These are phyloP conservation scores for Sporothrix inflata DNA, from an alignment of 2,329 filamentous ascomycete species.

Conservation along the genomic window DNA sequence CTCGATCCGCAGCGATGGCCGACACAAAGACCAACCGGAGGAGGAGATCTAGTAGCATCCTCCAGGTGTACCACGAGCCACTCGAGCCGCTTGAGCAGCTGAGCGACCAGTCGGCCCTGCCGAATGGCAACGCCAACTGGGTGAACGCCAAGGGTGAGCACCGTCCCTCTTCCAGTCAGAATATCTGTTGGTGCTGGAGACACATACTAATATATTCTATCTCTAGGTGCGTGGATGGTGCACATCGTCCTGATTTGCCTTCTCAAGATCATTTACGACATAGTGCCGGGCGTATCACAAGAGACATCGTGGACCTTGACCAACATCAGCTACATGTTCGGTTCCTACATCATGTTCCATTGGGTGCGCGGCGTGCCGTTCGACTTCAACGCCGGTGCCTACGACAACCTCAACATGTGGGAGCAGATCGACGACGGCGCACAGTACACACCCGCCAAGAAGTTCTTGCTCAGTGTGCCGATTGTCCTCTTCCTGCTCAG, in stretches of 20 bases:
- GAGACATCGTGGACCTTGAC: conserved; percentile 98
- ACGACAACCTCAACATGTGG: conserved; percentile 99
- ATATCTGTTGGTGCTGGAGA: not conserved
- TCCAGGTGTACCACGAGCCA: conserved; percentile 91
- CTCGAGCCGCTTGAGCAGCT: conserved; percentile 96
- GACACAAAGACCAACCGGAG: conserved; percentile 73
- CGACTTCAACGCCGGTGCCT: conserved; percentile 97
- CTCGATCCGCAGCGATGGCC: conserved; percentile 60
- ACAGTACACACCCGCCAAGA: conserved; percentile 98
- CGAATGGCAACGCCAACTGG: conserved; percentile 98
- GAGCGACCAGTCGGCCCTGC: conserved; percentile 91
- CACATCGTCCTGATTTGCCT: conserved; percentile 89
- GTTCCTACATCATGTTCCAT: conserved; percentile 99
- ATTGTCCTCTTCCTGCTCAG: conserved; percentile 93
- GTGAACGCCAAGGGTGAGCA: conserved; percentile 94
- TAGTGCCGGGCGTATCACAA: conserved; percentile 93
- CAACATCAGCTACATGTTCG: conserved; percentile 99
- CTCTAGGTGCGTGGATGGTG: conserved; percentile 91
- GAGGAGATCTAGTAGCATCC: conserved; percentile 94
- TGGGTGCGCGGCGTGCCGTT: conserved; percentile 97
- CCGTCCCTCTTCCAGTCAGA: too few species aligned
- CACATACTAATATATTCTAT: conserved; percentile 21
- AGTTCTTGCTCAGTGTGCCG: conserved; percentile 92
- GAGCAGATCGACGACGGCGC: conserved; percentile 99
- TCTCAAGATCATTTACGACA: conserved; percentile 96